Evolutionary conservation across 2,329 filamentous ascomycete species (phyloP).

Genomic region (Cryphonectria naterciae): DNA sequence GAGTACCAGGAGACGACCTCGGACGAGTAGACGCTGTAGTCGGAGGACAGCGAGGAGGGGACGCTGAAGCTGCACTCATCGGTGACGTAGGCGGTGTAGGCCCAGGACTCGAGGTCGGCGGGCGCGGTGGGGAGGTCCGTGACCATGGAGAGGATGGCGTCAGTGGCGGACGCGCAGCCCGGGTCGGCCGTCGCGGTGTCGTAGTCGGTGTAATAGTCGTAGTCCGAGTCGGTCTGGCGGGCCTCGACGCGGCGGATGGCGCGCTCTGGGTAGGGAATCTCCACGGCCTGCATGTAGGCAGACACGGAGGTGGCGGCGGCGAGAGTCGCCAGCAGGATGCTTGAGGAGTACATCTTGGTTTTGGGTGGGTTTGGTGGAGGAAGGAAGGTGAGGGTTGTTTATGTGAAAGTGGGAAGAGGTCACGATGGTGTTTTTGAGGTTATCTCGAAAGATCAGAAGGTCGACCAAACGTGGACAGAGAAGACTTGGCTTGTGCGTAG

Average conservation of each 20-base stretch:
- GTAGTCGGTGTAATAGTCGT: not conserved
- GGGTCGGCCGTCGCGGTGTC: not conserved
- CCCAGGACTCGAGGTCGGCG: conserved; percentile 31
- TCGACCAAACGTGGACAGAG: not conserved
- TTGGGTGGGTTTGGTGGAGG: no score
- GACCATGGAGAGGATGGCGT: conserved; percentile 31
- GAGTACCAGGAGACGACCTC: conserved; percentile 34
- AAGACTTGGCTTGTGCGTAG: not conserved
- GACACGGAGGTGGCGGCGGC: conserved; percentile 32
- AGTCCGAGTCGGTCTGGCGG: conserved; percentile 33
- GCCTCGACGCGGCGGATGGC: conserved; percentile 30
- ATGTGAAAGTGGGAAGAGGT: not conserved
- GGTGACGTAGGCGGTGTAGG: conserved; percentile 28
- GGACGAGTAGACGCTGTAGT: conserved; percentile 32
- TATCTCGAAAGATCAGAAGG: not conserved
- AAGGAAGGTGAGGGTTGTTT: no score
- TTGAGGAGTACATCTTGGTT: conserved; percentile 34
- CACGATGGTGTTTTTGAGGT: not conserved
- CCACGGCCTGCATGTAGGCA: conserved; percentile 30
- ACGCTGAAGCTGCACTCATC: conserved; percentile 35
- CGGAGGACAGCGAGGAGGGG: conserved; percentile 32
- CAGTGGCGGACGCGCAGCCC: conserved; percentile 15
- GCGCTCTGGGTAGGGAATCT: conserved; percentile 16
- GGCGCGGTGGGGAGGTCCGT: conserved; percentile 34
- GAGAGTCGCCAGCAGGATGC: conserved; percentile 33